A percentile compares a stretch with the other conserved stretches of the same genome.
phyloP scores from a whole-genome alignment of 2,329 filamentous ascomycete species.

The Tolypocladium nubicola region DNA sequence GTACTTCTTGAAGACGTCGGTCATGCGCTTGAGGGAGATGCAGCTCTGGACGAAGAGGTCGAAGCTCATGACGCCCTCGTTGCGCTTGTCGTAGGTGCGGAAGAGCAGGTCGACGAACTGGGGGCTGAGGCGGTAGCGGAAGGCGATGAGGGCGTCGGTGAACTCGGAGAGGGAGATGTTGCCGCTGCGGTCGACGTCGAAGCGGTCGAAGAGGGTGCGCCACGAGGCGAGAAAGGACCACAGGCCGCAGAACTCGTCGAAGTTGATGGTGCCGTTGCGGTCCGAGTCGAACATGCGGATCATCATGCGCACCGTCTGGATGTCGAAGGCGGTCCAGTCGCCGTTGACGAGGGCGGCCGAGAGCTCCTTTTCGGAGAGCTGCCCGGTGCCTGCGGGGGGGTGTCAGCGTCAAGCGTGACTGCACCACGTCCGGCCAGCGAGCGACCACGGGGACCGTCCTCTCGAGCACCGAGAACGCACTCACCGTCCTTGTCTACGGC shows the following conservation, averaged over 20 bases:
- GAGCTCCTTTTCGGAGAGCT: constrained; percentile 78
- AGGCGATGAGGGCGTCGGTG: constrained; percentile 78
- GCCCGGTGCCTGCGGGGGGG: constrained; percentile 52
- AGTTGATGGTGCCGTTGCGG: constrained; percentile 78
- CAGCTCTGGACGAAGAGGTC: constrained; percentile 97
- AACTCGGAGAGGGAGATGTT: constrained; percentile 84
- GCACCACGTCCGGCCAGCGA: not conserved
- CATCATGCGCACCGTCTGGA: constrained; percentile 95
- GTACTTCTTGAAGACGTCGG: constrained; percentile 98
- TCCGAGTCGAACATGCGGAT: constrained; percentile 98
- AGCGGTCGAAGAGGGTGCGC: constrained; percentile 89
- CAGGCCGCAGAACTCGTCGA: constrained; percentile 90
- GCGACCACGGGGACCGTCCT: not conserved
- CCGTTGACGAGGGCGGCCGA: constrained; percentile 89
- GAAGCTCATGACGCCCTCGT: constrained; percentile 69
- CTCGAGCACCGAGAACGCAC: constrained; percentile 9
- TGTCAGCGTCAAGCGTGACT: not conserved
- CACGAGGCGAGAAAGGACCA: constrained; percentile 95
- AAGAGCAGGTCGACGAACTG: constrained; percentile 81
- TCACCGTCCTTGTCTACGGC: constrained; percentile 79
- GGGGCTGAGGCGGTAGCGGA: constrained; percentile 82
- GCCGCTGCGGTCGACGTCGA: constrained; percentile 78
- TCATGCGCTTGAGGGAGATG: constrained; percentile 96
- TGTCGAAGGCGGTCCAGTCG: constrained; percentile 89
- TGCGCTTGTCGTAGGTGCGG: constrained; percentile 73